Base-by-base conservation (phyloP, 768 basidiomycete species). In the Ephemerocybe angulata region DNA sequence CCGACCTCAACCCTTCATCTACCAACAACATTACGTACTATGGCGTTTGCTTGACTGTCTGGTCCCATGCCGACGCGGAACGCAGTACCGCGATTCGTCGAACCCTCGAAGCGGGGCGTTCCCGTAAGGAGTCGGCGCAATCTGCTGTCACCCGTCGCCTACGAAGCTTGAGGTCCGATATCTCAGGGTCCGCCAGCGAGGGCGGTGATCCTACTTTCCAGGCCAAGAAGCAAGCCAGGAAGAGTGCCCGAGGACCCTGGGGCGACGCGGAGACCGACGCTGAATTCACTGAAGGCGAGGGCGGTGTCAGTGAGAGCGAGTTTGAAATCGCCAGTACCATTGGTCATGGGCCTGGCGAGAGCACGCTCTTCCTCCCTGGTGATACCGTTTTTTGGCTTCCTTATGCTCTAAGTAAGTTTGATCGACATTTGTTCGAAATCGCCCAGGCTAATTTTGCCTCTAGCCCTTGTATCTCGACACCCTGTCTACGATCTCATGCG, bases 301-400 rank as follows among this genome's bases (percentile, higher is more conserved):
- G 85, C 38, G 88, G 81, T 28, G 77, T 90, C 53, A 92, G 88
- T 63, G 90, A 93, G 72, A 93, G 91, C 63, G 91, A 93, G 62
- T 90, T 84, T 61, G 91, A 93, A 58, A 83, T 84, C 38, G 86
- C 87, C 3, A 92, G 90, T 63, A 88, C 87, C 6, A 73, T 87
- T 28, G 88, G 88, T 10, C 88, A 90, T 65, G 87, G 85, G 7
- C 89, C 89, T 24, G 90, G 92, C 6, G 91, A 91, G 70, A 93
- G 90, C 67, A 93, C 91, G 3, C 74, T 93, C 30, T 93, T 93
- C 73, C 75, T 93, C 27, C 90, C 91, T 1, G 89, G 88, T 1
- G 91, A 93, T 62, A 89, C 91, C 15, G 91, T 93, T 28, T 94
- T 95, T 65, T 97, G 94, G 95, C 79, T 97, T 35, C 95, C 95